phyloP scores from a whole-genome alignment of 306 rosid species.

The Trifolium dubium region DNA sequence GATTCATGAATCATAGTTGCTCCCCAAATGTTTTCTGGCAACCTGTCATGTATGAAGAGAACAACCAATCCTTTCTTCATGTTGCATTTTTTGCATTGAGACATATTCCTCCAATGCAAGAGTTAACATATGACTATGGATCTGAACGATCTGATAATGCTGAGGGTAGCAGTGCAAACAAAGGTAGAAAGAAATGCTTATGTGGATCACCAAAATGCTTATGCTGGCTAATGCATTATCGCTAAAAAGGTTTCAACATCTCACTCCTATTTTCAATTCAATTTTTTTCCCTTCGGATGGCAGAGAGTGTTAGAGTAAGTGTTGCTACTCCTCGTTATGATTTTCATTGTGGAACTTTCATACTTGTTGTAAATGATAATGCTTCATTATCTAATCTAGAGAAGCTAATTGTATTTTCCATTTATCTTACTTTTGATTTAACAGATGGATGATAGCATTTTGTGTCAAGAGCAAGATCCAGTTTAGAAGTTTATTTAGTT shows the following conservation, averaged over 20 bases:
- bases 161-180: conserved; percentile 46
- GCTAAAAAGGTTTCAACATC: conserved; percentile 39
- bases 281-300: conserved; percentile 10
- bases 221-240: conserved; percentile 39
- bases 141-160: conserved; percentile 38
- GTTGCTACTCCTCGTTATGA: neutral
- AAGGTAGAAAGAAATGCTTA: conserved; percentile 60
- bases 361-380: too few relatives aligned
- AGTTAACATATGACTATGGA: conserved; percentile 77
- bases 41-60: conserved; percentile 65
- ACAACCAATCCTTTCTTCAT: conserved; percentile 60
- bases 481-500: conserved; percentile 27
- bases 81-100: conserved; percentile 65
- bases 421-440: conserved; percentile 30
- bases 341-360: neutral
- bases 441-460: conserved; percentile 38
- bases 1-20: conserved; percentile 79
- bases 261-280: conserved; percentile 24
- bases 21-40: conserved; percentile 79
- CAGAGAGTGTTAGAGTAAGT: too few relatives aligned
- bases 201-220: conserved; percentile 60
- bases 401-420: conserved; percentile 26
- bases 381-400: neutral
- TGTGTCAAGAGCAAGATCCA: conserved; percentile 33
- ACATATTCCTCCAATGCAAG: conserved; percentile 72